Conservation (phyloP, 768 basidiomycete species). For the Rhizopogon rudus region DNA sequence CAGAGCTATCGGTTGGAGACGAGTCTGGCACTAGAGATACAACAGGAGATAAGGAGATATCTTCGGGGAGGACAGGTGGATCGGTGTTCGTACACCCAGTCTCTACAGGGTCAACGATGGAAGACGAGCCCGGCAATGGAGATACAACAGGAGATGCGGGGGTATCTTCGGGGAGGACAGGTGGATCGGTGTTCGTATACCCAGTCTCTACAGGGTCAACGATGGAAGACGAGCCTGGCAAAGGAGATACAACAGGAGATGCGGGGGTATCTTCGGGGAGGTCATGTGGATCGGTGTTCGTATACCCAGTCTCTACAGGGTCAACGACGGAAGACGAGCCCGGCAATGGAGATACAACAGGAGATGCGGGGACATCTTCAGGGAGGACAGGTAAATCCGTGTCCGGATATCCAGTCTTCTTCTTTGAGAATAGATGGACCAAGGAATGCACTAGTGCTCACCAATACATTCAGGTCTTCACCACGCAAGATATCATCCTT, state of each 20-base stretch:
- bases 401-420: slow-evolving; percentile 22
- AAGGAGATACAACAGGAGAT: slow-evolving; percentile 13
- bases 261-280: slow-evolving; percentile 13
- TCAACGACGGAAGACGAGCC: slow-evolving; percentile 15
- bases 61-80: slow-evolving; percentile 17
- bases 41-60: slow-evolving; percentile 10
- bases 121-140: slow-evolving; percentile 1
- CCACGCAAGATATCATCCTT: too few relatives aligned
- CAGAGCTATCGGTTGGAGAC: slow-evolving; percentile 22
- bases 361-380: slow-evolving; percentile 8
- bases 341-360: slow-evolving; percentile 11
- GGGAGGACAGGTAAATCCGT: slow-evolving; percentile 17
- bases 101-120: slow-evolving; percentile 26
- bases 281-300: slow-evolving; percentile 14
- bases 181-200: slow-evolving; percentile 8
- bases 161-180: slow-evolving; percentile 17
- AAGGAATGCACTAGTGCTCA: too few relatives aligned
- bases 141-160: slow-evolving; percentile 13
- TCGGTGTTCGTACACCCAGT: slow-evolving; percentile 16
- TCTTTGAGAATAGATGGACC: too few relatives aligned
- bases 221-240: slow-evolving; percentile 4
- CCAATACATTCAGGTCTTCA: too few relatives aligned
- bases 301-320: slow-evolving; percentile 25
- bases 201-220: slow-evolving; percentile 29
- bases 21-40: slow-evolving; percentile 5